Percentiles rank a stretch among this genome's conserved stretches.
Evolutionary conservation across 495 filamentous ascomycete species (phyloP).

Genomic region (Chlorociboria aeruginascens): DNA sequence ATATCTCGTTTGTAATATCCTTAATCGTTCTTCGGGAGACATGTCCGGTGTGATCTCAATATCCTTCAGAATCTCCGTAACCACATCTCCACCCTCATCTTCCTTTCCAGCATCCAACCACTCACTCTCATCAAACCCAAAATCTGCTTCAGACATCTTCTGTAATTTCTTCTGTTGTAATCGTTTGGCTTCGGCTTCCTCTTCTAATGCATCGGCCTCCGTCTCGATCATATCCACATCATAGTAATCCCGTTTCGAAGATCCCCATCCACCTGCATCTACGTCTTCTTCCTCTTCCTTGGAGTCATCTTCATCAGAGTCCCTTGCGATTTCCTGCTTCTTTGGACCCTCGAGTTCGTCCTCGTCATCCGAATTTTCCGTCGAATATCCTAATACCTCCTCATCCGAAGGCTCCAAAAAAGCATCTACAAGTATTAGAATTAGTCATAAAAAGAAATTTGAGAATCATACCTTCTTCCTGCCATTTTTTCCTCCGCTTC

Average conservation of each 20-base stretch:
- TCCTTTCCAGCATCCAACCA: slow-evolving; percentile 46
- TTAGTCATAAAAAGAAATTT: not conserved
- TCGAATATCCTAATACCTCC: slow-evolving; percentile 62
- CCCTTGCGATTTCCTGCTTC: slow-evolving; percentile 4
- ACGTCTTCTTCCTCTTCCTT: slow-evolving; percentile 54
- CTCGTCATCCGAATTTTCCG: slow-evolving; percentile 36
- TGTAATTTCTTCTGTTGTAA: slow-evolving; percentile 82
- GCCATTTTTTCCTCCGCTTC: slow-evolving; percentile 57
- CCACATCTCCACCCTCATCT: slow-evolving; percentile 37
- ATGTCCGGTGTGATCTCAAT: slow-evolving; percentile 71
- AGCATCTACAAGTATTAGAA: slow-evolving; percentile 22
- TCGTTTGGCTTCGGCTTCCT: slow-evolving; percentile 78
- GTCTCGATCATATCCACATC: slow-evolving; percentile 82
- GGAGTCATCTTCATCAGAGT: slow-evolving; percentile 19
- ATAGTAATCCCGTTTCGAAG: slow-evolving; percentile 83
- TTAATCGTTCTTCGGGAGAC: slow-evolving; percentile 59
- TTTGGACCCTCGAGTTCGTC: slow-evolving; percentile 25
- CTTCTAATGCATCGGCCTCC: slow-evolving; percentile 80
- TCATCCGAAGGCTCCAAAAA: slow-evolving; percentile 69
- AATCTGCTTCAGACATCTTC: slow-evolving; percentile 80
- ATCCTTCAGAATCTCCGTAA: slow-evolving; percentile 77
- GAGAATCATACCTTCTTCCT: slow-evolving; percentile 41
- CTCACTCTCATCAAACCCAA: slow-evolving; percentile 78
- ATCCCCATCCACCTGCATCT: slow-evolving; percentile 65
- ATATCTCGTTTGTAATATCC: slow-evolving; percentile 66